phyloP scores from a whole-genome alignment of 805 yeast genomes.

The Sugiyamaella valdiviana region DNA sequence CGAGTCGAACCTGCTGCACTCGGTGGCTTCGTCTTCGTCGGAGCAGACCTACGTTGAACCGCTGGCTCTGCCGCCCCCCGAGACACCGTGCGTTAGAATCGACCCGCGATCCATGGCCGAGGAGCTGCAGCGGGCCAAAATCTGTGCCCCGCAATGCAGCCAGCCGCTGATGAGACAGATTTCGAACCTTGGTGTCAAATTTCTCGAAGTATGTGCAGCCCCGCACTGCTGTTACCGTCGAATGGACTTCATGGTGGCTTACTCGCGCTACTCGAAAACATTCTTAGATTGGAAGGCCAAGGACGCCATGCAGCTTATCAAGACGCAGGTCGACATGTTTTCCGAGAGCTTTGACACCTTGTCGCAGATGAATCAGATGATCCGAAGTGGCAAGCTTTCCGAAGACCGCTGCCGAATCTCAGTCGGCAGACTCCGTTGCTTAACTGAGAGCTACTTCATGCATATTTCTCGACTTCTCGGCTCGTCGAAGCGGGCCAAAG shows the following conservation, averaged over 20 bases:
- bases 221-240: constrained; percentile 16
- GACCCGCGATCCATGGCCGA: not conserved
- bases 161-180: constrained; percentile 7
- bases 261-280: constrained; percentile 12
- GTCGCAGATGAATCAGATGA: constrained; percentile 6
- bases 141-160: constrained; percentile 7
- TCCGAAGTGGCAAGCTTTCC: constrained; percentile 8
- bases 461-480: constrained; percentile 11
- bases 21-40: not conserved
- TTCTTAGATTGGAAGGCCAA: constrained; percentile 17
- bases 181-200: constrained; percentile 12
- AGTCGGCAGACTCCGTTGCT: not conserved
- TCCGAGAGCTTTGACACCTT: constrained; percentile 6
- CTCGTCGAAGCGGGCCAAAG: constrained; percentile 11
- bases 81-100: not conserved
- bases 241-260: constrained; percentile 17
- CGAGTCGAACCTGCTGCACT: not conserved
- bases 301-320: constrained; percentile 13
- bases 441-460: constrained; percentile 7
- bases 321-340: constrained; percentile 6
- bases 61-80: not conserved
- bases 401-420: constrained; percentile 7
- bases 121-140: constrained; percentile 2
- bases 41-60: not conserved
- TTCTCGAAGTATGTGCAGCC: constrained; percentile 14